phyloP scores from a whole-genome alignment of 176 grass and related monocot species.

The Avena insularis region DNA sequence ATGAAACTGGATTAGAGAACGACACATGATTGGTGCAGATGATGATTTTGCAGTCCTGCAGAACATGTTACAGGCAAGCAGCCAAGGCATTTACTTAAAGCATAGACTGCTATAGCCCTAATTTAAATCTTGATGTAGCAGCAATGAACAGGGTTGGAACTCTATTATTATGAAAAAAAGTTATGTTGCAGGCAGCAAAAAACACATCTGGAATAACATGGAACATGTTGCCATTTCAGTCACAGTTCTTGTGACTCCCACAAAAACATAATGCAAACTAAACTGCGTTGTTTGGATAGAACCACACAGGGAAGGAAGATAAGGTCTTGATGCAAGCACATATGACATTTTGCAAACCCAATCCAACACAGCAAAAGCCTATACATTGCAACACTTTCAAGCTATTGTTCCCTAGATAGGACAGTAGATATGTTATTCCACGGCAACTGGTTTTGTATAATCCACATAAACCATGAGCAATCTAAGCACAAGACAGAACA shows the following conservation, averaged over 20 bases:
- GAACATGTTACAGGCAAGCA: conserved; percentile 19
- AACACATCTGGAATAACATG: not conserved
- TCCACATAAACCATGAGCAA: conserved; percentile 24
- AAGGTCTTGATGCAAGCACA: conserved; percentile 8
- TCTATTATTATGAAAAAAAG: conserved; percentile 13
- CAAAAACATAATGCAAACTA: conserved; percentile 13
- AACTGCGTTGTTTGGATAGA: not conserved
- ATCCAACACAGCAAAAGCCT: conserved; percentile 15
- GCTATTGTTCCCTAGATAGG: conserved; percentile 17
- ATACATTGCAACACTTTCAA: not conserved
- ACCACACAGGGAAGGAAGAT: not conserved
- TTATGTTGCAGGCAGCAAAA: conserved; percentile 12
- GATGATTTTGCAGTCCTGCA: conserved; percentile 16
- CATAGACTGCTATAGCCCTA: conserved; percentile 8
- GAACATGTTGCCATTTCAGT: not conserved
- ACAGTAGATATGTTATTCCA: not conserved
- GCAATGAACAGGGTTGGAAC: conserved; percentile 7
- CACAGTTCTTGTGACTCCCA: not conserved
- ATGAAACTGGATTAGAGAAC: conserved; percentile 38
- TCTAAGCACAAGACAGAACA: conserved; percentile 14
- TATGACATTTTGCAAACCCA: not conserved
- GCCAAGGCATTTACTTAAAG: conserved; percentile 6
- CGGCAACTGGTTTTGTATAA: not conserved
- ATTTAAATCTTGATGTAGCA: conserved; percentile 26
- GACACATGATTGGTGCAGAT: not conserved